A percentile compares a stretch with the other conserved stretches of the same genome.
Conservation (phyloP, 2,329 filamentous ascomycete genomes). For the Triangularia setosa region DNA sequence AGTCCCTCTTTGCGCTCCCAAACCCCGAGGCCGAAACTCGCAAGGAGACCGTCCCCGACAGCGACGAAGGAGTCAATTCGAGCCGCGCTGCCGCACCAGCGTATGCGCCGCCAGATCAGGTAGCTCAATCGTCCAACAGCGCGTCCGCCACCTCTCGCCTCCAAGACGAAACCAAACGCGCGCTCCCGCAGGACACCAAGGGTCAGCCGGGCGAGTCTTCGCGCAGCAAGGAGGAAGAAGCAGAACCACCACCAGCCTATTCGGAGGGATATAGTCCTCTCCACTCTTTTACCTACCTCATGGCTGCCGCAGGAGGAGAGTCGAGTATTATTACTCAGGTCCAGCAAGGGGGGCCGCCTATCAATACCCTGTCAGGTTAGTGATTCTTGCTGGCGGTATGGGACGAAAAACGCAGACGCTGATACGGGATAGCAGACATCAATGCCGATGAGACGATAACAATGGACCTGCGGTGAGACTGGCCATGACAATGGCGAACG, state of each 20-base stretch:
- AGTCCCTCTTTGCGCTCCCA: slow-evolving; percentile 50
- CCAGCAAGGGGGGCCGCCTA: slow-evolving; percentile 83
- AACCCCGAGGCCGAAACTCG: slow-evolving; percentile 34
- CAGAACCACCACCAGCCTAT: slow-evolving; percentile 93
- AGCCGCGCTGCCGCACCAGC: slow-evolving; percentile 49
- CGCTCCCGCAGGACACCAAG: slow-evolving; percentile 78
- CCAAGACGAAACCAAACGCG: slow-evolving; percentile 74
- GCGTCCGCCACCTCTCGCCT: slow-evolving; percentile 30
- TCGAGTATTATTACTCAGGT: slow-evolving; percentile 99
- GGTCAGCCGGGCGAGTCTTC: slow-evolving; percentile 58
- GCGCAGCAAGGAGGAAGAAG: slow-evolving; percentile 70
- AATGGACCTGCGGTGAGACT: slow-evolving; percentile 79
- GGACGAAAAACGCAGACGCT: slow-evolving; percentile 9
- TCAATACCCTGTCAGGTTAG: slow-evolving; percentile 84
- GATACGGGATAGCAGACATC: slow-evolving; percentile 52
- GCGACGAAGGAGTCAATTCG: slow-evolving; percentile 21
- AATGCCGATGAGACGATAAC: slow-evolving; percentile 91
- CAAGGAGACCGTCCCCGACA: slow-evolving; percentile 37
- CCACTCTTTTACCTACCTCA: slow-evolving; percentile 89
- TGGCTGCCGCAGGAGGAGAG: slow-evolving; percentile 95
- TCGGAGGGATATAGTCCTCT: slow-evolving; percentile 92
- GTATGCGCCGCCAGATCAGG: slow-evolving; percentile 35
- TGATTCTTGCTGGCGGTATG: background rate
- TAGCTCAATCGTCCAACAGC: slow-evolving; percentile 22
- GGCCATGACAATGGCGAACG: background rate